phyloP scores from a whole-genome alignment of 805 yeast genomes.

The Maudiozyma turicensis region DNA sequence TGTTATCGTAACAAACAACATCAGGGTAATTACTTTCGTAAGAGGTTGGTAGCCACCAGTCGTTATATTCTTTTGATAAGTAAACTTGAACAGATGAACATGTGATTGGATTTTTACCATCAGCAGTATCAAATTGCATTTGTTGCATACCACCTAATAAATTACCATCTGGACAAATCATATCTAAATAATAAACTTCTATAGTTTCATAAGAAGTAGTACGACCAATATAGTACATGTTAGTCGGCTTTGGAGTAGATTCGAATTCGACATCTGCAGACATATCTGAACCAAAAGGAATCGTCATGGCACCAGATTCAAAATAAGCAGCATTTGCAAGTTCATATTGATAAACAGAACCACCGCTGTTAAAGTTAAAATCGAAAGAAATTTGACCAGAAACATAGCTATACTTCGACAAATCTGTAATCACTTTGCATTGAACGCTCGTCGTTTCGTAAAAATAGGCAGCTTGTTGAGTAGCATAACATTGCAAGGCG shows the following conservation, averaged over 20 bases:
- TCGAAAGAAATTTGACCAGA: slow-evolving; percentile 25
- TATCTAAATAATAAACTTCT: slow-evolving; percentile 29
- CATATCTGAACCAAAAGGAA: slow-evolving; percentile 20
- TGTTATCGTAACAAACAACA: slow-evolving; percentile 18
- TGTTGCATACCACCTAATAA: slow-evolving; percentile 21
- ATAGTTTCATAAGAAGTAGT: slow-evolving; percentile 27
- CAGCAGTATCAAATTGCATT: slow-evolving; percentile 25
- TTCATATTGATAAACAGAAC: slow-evolving; percentile 24
- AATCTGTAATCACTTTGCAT: slow-evolving; percentile 21
- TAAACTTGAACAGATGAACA: slow-evolving; percentile 25
- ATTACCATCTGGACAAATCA: slow-evolving; percentile 27
- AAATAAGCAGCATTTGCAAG: slow-evolving; percentile 26
- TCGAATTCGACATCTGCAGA: slow-evolving; percentile 24
- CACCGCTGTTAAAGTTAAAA: slow-evolving; percentile 30
- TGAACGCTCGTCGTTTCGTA: slow-evolving; percentile 22
- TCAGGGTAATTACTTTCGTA: slow-evolving; percentile 10
- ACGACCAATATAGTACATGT: slow-evolving; percentile 20
- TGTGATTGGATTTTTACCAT: slow-evolving; percentile 26
- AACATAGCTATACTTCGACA: slow-evolving; percentile 12
- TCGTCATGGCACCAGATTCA: slow-evolving; percentile 21
- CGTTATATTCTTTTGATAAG: slow-evolving; percentile 26
- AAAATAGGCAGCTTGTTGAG: slow-evolving; percentile 30
- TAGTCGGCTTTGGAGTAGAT: slow-evolving; percentile 8
- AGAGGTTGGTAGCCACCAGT: slow-evolving; percentile 27
- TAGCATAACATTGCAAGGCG: slow-evolving; percentile 26